Percentiles rank a stretch among this genome's conserved stretches.
phyloP scores from a whole-genome alignment of 441 rosid species.

The Iberis amara region DNA sequence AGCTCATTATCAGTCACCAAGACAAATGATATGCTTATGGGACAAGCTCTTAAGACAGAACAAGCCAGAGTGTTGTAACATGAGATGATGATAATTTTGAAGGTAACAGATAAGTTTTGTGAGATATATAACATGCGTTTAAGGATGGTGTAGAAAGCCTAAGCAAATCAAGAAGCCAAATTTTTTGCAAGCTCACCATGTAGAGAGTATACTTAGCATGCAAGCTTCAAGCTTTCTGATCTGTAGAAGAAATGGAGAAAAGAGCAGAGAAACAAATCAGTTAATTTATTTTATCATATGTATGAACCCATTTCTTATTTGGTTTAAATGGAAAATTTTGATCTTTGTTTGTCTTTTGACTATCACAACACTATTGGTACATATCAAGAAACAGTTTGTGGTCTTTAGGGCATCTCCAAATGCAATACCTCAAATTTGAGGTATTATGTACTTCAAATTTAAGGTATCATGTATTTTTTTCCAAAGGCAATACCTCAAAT shows the following conservation, averaged over 20 bases:
- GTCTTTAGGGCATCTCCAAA: no score
- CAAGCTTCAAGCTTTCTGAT: conserved; percentile 13
- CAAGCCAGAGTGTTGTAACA: conserved; percentile 68
- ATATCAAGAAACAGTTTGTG: conserved; percentile 2
- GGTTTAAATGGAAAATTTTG: conserved; percentile 14
- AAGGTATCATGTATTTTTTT: no score
- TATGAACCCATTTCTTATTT: conserved; percentile 18
- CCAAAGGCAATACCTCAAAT: no score
- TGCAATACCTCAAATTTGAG: no score
- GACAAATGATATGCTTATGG: conserved; percentile 94
- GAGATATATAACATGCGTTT: conserved; percentile 15
- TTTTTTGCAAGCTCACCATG: conserved; percentile 22
- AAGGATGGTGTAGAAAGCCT: conserved; percentile 18
- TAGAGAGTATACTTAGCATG: conserved; percentile 19
- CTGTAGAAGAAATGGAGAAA: conserved; percentile 10
- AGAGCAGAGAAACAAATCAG: conserved; percentile 13
- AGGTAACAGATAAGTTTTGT: conserved; percentile 7
- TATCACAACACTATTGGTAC: not conserved
- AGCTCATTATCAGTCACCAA: conserved; percentile 93
- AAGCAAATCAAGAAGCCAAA: conserved; percentile 18
- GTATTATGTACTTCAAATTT: no score
- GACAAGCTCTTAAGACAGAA: conserved; percentile 50
- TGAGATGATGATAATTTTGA: conserved; percentile 48
- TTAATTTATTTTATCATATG: conserved; percentile 5
- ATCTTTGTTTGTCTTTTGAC: not conserved